Conservation (phyloP, 2,329 filamentous ascomycete species). For the Shiraia bambusicola region DNA sequence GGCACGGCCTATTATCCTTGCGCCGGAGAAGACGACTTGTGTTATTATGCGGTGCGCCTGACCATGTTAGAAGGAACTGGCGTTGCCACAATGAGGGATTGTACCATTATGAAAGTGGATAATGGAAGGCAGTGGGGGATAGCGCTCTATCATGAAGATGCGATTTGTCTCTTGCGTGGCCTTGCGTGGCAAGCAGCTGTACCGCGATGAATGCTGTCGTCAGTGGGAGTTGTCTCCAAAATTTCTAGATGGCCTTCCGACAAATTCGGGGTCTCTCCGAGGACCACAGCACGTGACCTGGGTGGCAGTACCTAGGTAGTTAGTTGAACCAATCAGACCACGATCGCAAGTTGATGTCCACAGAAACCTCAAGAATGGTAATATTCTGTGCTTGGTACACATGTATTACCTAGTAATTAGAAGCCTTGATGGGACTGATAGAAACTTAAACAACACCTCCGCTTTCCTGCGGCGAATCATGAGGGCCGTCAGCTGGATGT, state of each 20-base stretch:
- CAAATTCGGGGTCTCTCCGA: conserved; percentile 1
- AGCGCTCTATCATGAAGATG: neutral
- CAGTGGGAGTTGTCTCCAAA: conserved; percentile 21
- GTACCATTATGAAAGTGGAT: conserved; percentile 28
- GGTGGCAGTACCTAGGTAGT: neutral
- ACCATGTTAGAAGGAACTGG: conserved; percentile 23
- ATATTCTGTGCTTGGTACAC: neutral
- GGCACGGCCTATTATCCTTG: conserved; percentile 87
- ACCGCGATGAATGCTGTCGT: conserved; percentile 15
- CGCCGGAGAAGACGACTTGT: conserved; percentile 87
- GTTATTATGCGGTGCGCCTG: conserved; percentile 94
- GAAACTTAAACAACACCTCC: no score
- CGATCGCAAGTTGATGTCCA: conserved; percentile 31
- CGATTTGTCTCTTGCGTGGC: neutral
- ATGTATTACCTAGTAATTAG: no score
- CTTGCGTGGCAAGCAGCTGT: neutral
- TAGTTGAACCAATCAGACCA: conserved; percentile 30
- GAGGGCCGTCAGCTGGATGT: neutral
- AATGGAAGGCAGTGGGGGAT: neutral
- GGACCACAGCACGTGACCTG: conserved; percentile 23
- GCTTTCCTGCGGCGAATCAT: neutral
- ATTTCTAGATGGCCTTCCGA: conserved; percentile 33
- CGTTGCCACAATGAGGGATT: conserved; percentile 1
- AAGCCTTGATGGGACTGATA: no score
- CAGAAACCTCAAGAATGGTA: no score